phyloP scores from a whole-genome alignment of 495 filamentous ascomycete genomes.

The Podospora australis region DNA sequence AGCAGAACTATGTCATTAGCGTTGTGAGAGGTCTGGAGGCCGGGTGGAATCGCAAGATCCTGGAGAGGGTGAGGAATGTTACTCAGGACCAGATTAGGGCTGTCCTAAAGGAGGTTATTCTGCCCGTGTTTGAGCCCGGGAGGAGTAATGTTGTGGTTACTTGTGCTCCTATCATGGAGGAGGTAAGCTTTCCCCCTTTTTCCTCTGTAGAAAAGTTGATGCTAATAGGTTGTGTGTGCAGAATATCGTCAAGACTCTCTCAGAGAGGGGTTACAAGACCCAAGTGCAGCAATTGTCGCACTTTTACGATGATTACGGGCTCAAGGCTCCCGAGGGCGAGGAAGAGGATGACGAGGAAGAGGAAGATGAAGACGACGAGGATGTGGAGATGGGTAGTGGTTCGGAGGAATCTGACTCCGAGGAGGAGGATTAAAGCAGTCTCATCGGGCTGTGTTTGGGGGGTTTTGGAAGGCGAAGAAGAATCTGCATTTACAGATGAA shows the following conservation, averaged over 20 bases:
- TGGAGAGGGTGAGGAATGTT: conserved; percentile 70
- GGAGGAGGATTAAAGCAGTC: conserved; percentile 23
- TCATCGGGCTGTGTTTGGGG: too few species aligned
- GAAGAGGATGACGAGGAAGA: conserved; percentile 61
- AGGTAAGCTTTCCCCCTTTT: conserved; percentile 52
- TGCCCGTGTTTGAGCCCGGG: conserved; percentile 70
- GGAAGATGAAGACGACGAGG: conserved; percentile 46
- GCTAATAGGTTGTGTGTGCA: conserved; percentile 27
- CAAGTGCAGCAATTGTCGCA: conserved; percentile 65
- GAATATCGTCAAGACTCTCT: conserved; percentile 65
- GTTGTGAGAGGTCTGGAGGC: conserved; percentile 71
- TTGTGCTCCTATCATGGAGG: conserved; percentile 77
- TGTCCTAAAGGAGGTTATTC: conserved; percentile 65
- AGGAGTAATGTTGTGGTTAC: conserved; percentile 80
- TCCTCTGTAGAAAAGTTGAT: conserved; percentile 3
- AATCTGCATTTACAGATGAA: too few species aligned
- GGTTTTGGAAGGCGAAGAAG: too few species aligned
- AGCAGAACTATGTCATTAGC: conserved; percentile 71
- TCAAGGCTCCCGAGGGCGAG: conserved; percentile 63
- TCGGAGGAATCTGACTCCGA: conserved; percentile 27
- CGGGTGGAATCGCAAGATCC: conserved; percentile 68
- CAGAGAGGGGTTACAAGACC: conserved; percentile 68
- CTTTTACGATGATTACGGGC: conserved; percentile 89
- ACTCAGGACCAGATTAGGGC: conserved; percentile 68
- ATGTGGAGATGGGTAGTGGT: conserved; percentile 26